Evolutionary conservation across 2,329 filamentous ascomycete genomes (phyloP), one percentile per base, ranked within the genome.

Genomic region (Akanthomyces muscarius): DNA sequence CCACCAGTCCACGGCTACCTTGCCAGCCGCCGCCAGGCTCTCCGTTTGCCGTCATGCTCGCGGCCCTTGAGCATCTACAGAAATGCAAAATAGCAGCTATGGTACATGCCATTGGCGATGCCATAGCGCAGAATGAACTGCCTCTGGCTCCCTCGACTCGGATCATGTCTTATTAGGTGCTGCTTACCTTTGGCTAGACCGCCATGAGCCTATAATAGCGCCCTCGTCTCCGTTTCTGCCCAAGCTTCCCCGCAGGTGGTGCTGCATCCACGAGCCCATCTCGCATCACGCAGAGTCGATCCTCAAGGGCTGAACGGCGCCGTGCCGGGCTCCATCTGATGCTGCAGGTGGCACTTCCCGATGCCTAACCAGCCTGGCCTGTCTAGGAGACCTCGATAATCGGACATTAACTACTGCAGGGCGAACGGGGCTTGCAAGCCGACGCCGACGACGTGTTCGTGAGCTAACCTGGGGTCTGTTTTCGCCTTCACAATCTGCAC

Each of bases 281-380:
- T 41, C 50, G 41, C 58, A 53, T 54, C 58, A 61, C 58, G 58
- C 50, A 44, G n/a, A 61, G 58, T 60, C 47, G 57, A 60, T 60
- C 57, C n/a, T 33, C 47, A 50, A 60, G 21, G 47, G 58, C 58
- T 61, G 58, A 45, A 61, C 36, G 58, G 58, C 41, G 28, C 50
- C 5, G 23, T 18, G 38, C 48, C 16, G 47, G 58, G 48, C 48
- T 54, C 58, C 58, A 54, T 61, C 50, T 36, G 48, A 54, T 30
- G 28, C 48, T 54, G 50, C 58, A 44, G 48, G 41, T 53, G 38
- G 50, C 38, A 54, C 58, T 23, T 61, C 54, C 33, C 50, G 42
- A 54, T 25, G 18, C 54, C 36, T 14, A 38, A 44, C 14, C 50
- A 61, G 41, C 44, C 41, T 61, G 50, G 50, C 30, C 50, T 23